phyloP scores from a whole-genome alignment of 2,329 filamentous ascomycete species.

The Trichoderma harzianum region DNA sequence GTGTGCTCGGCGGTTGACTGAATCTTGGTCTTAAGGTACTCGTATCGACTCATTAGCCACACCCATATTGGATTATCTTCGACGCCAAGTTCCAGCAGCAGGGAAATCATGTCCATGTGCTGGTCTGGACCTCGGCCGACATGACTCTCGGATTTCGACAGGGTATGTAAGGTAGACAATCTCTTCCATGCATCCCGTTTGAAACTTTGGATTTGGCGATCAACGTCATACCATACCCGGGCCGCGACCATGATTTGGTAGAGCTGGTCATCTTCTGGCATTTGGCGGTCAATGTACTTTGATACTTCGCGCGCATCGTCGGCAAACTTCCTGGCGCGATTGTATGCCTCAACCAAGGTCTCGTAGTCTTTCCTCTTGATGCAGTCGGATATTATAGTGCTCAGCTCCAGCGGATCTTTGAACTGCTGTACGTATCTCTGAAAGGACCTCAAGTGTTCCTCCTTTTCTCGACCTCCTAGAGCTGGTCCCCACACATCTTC shows the following conservation, averaged over 20 bases:
- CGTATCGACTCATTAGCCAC: slow-evolving; percentile 87
- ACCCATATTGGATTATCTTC: slow-evolving; percentile 96
- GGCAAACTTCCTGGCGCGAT: slow-evolving; percentile 74
- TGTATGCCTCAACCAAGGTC: slow-evolving; percentile 80
- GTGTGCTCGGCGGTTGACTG: slow-evolving; percentile 76
- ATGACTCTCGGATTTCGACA: slow-evolving; percentile 46
- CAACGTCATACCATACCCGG: slow-evolving; percentile 92
- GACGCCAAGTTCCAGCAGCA: slow-evolving; percentile 89
- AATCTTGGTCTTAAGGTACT: slow-evolving; percentile 85
- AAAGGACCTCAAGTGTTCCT: slow-evolving; percentile 78
- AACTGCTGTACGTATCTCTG: slow-evolving; percentile 73
- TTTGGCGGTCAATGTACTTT: slow-evolving; percentile 49
- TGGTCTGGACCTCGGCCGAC: slow-evolving; percentile 65
- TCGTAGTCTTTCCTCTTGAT: slow-evolving; percentile 93
- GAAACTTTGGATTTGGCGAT: slow-evolving; percentile 79
- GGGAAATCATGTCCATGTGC: slow-evolving; percentile 85
- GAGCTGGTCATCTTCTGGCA: slow-evolving; percentile 72
- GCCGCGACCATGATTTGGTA: slow-evolving; percentile 85
- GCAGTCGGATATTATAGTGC: slow-evolving; percentile 71
- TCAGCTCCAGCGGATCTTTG: slow-evolving; percentile 78
- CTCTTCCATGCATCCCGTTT: slow-evolving; percentile 87
- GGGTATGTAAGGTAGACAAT: slow-evolving; percentile 64
- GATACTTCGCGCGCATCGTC: slow-evolving; percentile 73
- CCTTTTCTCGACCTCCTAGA: slow-evolving; percentile 84
- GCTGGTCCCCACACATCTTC: slow-evolving; percentile 98